phyloP scores from a whole-genome alignment of 169 alveolate species.

The Plasmodium chabaudi region DNA sequence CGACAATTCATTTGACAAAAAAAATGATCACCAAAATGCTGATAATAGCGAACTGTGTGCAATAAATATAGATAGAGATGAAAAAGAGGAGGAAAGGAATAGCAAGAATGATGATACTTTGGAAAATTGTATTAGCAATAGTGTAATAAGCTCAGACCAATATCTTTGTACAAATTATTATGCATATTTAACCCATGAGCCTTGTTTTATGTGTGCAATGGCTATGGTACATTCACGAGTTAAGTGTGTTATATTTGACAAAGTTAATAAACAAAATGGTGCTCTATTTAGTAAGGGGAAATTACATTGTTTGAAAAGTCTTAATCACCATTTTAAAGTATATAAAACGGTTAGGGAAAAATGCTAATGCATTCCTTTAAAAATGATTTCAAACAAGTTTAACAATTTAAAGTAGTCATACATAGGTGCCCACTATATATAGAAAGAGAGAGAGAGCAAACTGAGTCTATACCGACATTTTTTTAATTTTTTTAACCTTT shows the following conservation, averaged over 20 bases:
- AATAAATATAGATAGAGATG: not conserved
- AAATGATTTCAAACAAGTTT: too few species aligned
- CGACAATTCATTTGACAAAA: not conserved
- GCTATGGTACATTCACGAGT: conserved; percentile 96
- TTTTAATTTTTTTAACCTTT: too few species aligned
- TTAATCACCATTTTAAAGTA: conserved; percentile 88
- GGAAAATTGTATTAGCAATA: conserved; percentile 2
- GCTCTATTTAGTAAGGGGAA: conserved; percentile 84
- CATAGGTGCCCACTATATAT: too few species aligned
- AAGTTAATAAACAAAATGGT: conserved; percentile 82
- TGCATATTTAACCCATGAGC: conserved; percentile 92
- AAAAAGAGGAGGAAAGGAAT: conserved; percentile 6
- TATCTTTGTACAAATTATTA: conserved; percentile 89
- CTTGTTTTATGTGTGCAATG: conserved; percentile 98
- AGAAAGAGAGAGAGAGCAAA: too few species aligned
- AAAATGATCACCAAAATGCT: not conserved
- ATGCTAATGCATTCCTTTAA: too few species aligned
- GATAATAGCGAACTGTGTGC: not conserved
- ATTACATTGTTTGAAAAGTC: conserved; percentile 81
- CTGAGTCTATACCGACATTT: too few species aligned
- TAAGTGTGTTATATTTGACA: conserved; percentile 87
- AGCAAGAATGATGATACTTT: conserved; percentile 14
- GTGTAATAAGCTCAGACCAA: conserved; percentile 58
- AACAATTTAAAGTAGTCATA: too few species aligned
- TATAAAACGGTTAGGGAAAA: conserved; percentile 40